Conservation (phyloP, 768 basidiomycete genomes). For the Phaeotremella skinneri region DNA sequence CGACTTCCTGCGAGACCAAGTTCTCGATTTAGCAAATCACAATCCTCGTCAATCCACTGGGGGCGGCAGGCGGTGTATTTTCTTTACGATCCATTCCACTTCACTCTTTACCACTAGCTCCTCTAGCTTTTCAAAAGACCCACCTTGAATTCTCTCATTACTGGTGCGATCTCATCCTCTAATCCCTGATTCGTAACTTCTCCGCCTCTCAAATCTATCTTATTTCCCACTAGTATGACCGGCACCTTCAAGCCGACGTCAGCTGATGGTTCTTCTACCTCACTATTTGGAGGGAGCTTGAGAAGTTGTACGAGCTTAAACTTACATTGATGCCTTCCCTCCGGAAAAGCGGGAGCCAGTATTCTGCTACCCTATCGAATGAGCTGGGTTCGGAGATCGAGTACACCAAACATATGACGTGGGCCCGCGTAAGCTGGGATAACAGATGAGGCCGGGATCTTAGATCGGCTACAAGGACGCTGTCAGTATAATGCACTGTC, state of each 20-base stretch:
- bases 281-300: background rate
- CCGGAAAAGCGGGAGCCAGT: conserved; percentile 94
- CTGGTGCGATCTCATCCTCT: conserved; percentile 90
- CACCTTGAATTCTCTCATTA: conserved; percentile 99
- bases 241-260: conserved; percentile 65
- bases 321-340: conserved; percentile 91
- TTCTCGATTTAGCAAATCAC: too few species aligned
- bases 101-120: too few species aligned
- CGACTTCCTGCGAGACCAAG: conserved; percentile 82
- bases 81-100: too few species aligned
- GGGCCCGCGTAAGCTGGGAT: conserved; percentile 91
- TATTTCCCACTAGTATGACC: conserved; percentile 95
- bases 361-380: conserved; percentile 96
- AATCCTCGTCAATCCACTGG: too few species aligned
- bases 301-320: too few species aligned
- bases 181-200: conserved; percentile 90
- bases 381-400: conserved; percentile 93
- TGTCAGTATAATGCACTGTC: background rate
- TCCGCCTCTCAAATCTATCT: conserved; percentile 91
- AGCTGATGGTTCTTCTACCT: background rate
- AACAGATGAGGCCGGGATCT: conserved; percentile 85
- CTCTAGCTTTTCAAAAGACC: conserved; percentile 12
- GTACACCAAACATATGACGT: conserved; percentile 97
- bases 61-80: too few species aligned
- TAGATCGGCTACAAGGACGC: conserved; percentile 63